Evolutionary conservation across 768 basidiomycete genomes (phyloP).

Genomic region (Xanthoconium purpureum): DNA sequence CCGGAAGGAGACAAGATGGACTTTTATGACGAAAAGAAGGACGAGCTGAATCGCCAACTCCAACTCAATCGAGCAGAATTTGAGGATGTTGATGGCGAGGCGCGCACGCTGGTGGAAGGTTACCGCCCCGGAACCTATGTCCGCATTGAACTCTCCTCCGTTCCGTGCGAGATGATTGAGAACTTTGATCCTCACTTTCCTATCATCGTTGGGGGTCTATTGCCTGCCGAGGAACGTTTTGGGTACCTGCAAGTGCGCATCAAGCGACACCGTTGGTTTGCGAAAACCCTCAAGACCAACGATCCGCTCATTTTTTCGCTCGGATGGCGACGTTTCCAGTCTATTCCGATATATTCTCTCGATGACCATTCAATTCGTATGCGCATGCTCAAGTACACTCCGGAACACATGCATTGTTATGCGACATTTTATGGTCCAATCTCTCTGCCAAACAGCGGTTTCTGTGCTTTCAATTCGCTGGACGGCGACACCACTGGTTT

Average conservation of each 20-base stretch:
- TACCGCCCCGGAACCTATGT: slow-evolving; percentile 89
- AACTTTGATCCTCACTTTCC: slow-evolving; percentile 92
- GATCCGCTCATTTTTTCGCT: slow-evolving; percentile 94
- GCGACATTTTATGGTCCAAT: slow-evolving; percentile 97
- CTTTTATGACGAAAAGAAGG: slow-evolving; percentile 91
- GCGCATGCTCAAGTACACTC: slow-evolving; percentile 99
- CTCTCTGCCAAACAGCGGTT: slow-evolving; percentile 88
- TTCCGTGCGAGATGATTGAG: slow-evolving; percentile 90
- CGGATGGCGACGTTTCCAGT: slow-evolving; percentile 98
- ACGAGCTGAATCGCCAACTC: slow-evolving; percentile 83
- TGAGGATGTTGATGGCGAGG: slow-evolving; percentile 67
- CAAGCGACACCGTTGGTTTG: slow-evolving; percentile 95
- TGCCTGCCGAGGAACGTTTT: slow-evolving; percentile 86
- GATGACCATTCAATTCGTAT: slow-evolving; percentile 98
- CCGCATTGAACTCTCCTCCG: slow-evolving; percentile 79
- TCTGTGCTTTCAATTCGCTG: slow-evolving; percentile 94
- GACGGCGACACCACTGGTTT: slow-evolving; percentile 67
- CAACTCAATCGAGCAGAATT: slow-evolving; percentile 85
- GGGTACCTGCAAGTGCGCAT: slow-evolving; percentile 93
- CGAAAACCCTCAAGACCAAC: slow-evolving; percentile 90
- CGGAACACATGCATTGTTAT: slow-evolving; percentile 99
- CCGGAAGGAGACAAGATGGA: slow-evolving; percentile 74
- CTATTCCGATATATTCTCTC: slow-evolving; percentile 89
- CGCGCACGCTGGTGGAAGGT: slow-evolving; percentile 85
- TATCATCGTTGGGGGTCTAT: slow-evolving; percentile 87